Evolutionary conservation across 2,329 filamentous ascomycete species (phyloP).

Genomic region (Cordyceps farinosa): DNA sequence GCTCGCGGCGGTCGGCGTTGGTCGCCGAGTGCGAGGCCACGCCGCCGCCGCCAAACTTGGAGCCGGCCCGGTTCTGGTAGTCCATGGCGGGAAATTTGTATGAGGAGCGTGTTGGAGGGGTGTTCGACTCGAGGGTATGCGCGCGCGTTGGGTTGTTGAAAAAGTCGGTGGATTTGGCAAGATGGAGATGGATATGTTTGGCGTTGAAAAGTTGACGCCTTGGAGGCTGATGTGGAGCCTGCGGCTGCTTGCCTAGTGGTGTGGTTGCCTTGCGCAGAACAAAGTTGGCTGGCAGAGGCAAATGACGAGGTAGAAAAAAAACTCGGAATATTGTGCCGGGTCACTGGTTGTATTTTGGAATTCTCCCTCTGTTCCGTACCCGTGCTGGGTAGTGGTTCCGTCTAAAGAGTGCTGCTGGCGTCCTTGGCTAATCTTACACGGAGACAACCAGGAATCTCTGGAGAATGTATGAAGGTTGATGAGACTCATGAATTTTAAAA

Average conservation of each 20-base stretch:
- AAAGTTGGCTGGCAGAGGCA: not conserved
- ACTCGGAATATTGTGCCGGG: too few relatives aligned
- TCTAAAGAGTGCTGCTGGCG: too few relatives aligned
- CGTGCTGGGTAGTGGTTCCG: too few relatives aligned
- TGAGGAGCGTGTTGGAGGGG: not conserved
- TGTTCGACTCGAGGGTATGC: not conserved
- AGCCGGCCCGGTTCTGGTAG: slow-evolving; percentile 88
- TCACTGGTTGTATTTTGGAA: too few relatives aligned
- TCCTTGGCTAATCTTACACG: too few relatives aligned
- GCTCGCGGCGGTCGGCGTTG: slow-evolving; percentile 95
- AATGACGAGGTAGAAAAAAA: too few relatives aligned
- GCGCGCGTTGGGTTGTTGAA: not conserved
- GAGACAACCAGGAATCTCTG: too few relatives aligned
- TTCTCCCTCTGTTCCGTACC: too few relatives aligned
- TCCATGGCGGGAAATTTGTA: slow-evolving; percentile 48
- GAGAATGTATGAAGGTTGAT: too few relatives aligned
- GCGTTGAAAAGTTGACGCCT: slow-evolving; percentile 22
- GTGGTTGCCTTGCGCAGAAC: not conserved
- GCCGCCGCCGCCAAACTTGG: slow-evolving; percentile 96
- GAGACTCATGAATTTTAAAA: too few relatives aligned
- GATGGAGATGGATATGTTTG: not conserved
- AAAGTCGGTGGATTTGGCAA: slow-evolving; percentile 5
- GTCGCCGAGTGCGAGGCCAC: slow-evolving; percentile 90
- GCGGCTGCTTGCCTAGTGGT: not conserved
- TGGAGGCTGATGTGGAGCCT: slow-evolving; percentile 7